Evolutionary conservation across 495 filamentous ascomycete genomes (phyloP), one percentile per base, ranked within the genome.

Genomic region (Halenospora varia): DNA sequence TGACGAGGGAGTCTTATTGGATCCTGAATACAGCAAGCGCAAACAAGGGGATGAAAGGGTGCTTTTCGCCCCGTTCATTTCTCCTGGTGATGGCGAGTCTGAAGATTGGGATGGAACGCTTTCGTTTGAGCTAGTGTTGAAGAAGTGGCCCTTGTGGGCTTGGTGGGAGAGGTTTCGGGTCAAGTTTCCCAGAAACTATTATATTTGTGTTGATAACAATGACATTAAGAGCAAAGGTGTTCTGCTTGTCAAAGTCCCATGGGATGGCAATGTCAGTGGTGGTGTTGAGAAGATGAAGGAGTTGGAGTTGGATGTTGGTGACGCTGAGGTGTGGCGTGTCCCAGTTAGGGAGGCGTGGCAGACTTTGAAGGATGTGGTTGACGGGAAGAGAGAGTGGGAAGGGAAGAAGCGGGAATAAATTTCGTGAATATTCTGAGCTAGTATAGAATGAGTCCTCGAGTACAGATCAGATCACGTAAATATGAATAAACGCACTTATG

Each of bases 391-490:
- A 35, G 29, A 6, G 29, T 35, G 29, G 29, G 29, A 13, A 6
- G 29, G 29, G 4, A 35, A 35, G 13, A 35, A 35, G 29, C 29
- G 4, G 6, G 29, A 35, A 35, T 4, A 35, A 13, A 13, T 13
- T 35, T 4, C 6, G 13, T 6, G 29, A 13, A 6, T 35, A 35
- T 35, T 13, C 81, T 0, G 25, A 65, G 0, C n/a, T n/a, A n/a
- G n/a, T n/a, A n/a, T n/a, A n/a, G n/a, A n/a, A n/a, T n/a, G n/a
- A n/a, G n/a, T n/a, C n/a, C n/a, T n/a, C n/a, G n/a, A n/a, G n/a
- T n/a, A n/a, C n/a, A n/a, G n/a, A n/a, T n/a, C n/a, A n/a, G n/a
- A n/a, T n/a, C n/a, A n/a, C n/a, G n/a, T n/a, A n/a, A n/a, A n/a
- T n/a, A n/a, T n/a, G n/a, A n/a, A n/a, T n/a, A n/a, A n/a, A n/a